Base-by-base conservation (phyloP, 2,329 filamentous ascomycete genomes). In the Dryadomyces quercivorus region DNA sequence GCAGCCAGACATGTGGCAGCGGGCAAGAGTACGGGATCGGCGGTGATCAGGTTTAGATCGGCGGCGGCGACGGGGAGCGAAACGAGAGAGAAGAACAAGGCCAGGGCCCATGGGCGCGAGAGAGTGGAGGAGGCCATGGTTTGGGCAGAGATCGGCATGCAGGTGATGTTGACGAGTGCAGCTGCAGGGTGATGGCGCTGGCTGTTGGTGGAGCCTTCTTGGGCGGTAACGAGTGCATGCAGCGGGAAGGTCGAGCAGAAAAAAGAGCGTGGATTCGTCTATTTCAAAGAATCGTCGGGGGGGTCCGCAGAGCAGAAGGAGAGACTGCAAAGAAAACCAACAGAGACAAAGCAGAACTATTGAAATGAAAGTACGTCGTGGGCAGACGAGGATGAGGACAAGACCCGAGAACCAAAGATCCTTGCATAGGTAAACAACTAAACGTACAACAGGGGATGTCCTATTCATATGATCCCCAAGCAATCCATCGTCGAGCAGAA, bases 1-100 rank as follows among this genome's bases (percentile, higher is more conserved):
- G 63, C 58, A 45, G 62, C 58, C 59, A 63, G 58, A 59, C 61
- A 48, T 2, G 46, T 55, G 18, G 56, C 36, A 6, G 18, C 44
- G 16, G 48, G 42, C 31, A 50, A 31, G 20, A 48, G 10, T 22
- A 60, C 60, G 15, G 51, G 18, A 18, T 48, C 34, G 44, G 34
- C 43, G 36, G 21, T 26, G 21, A 34, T 15, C 45, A 61, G 51
- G 49, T 47, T 47, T 5, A 54, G 53, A 7, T 52, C 20, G 21
- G 55, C 56, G 45, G 50, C 18, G 12, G n/a, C 7, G 42, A 44
- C 42, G n/a, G 42, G n/a, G 42, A 40, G 15, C 4, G 36, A 40
- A 16, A 40, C 36, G 36, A 40, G 9, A 40, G 10, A 16, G 15
- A 40, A 40, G 36, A 40, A 40, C 5, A 40, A 16, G 36, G 36